These are phyloP conservation scores for Meyerozyma smithsonii DNA, from an alignment of 1,139 yeast species.

Conservation along the genomic window DNA sequence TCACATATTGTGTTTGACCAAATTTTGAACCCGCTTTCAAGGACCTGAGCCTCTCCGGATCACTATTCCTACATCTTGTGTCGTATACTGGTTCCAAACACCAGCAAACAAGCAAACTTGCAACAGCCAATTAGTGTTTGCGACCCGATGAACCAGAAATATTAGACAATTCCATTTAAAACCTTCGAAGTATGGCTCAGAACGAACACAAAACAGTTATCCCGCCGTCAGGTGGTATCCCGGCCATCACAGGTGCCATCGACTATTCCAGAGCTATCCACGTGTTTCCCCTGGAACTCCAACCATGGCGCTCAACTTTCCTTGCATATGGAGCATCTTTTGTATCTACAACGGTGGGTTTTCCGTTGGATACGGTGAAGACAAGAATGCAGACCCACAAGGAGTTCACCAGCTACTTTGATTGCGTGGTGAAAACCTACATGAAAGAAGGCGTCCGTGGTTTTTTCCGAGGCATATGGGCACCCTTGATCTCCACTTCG, in stretches of 20 bases:
- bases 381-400: slow-evolving; percentile 79
- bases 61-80: too few relatives aligned
- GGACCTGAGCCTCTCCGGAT: too few relatives aligned
- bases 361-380: slow-evolving; percentile 80
- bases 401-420: slow-evolving; percentile 50
- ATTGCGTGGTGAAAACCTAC: slow-evolving; percentile 57
- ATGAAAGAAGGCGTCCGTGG: slow-evolving; percentile 63
- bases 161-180: neutral
- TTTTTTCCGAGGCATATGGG: slow-evolving; percentile 70
- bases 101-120: too few relatives aligned
- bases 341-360: slow-evolving; percentile 67
- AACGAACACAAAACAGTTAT: neutral
- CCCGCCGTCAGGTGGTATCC: slow-evolving; percentile 20
- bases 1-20: too few relatives aligned
- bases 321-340: slow-evolving; percentile 65
- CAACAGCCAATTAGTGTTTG: too few relatives aligned
- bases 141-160: too few relatives aligned
- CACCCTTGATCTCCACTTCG: slow-evolving; percentile 66
- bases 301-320: slow-evolving; percentile 55
- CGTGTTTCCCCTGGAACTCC: slow-evolving; percentile 44
- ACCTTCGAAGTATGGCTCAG: neutral
- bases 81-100: too few relatives aligned
- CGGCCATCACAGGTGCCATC: slow-evolving; percentile 42
- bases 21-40: too few relatives aligned
- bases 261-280: slow-evolving; percentile 37